These are phyloP conservation scores for Stachybotrys chlorohalonatus DNA, from an alignment of 2,329 filamentous ascomycete species.

Conservation along the genomic window DNA sequence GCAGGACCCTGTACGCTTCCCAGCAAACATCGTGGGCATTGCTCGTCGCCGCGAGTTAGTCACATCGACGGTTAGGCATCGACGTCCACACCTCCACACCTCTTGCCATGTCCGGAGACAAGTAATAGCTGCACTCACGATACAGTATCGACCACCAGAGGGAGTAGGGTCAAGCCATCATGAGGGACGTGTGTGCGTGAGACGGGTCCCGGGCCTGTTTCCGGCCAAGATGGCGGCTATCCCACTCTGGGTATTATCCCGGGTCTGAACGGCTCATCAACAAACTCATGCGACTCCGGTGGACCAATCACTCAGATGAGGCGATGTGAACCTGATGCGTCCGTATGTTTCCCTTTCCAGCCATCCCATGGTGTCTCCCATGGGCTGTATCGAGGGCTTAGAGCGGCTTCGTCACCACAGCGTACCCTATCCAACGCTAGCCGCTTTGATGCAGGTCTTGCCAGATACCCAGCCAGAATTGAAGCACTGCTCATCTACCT, in stretches of 20 bases:
- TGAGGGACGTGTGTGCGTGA: neutral
- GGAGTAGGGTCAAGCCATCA: neutral
- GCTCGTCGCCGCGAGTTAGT: neutral
- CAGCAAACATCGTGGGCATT: too few relatives aligned
- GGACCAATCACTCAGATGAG: neutral
- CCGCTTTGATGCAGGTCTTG: too few relatives aligned
- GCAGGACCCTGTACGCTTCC: too few relatives aligned
- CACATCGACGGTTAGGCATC: neutral
- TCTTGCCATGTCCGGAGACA: neutral
- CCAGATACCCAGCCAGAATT: too few relatives aligned
- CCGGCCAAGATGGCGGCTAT: neutral
- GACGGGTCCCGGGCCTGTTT: neutral
- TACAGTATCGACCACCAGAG: too few relatives aligned
- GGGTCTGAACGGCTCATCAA: neutral
- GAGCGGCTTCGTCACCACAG: neutral
- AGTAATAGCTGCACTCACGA: too few relatives aligned
- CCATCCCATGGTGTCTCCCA: neutral
- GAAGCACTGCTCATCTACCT: neutral
- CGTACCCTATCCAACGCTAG: neutral
- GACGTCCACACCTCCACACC: neutral
- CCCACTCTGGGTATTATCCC: neutral
- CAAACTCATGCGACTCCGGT: neutral
- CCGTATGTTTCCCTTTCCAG: neutral
- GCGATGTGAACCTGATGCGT: neutral
- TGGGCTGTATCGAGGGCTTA: neutral